Base-by-base conservation (phyloP, 1,139 yeast species). In the Geotrichum macrosporum region DNA sequence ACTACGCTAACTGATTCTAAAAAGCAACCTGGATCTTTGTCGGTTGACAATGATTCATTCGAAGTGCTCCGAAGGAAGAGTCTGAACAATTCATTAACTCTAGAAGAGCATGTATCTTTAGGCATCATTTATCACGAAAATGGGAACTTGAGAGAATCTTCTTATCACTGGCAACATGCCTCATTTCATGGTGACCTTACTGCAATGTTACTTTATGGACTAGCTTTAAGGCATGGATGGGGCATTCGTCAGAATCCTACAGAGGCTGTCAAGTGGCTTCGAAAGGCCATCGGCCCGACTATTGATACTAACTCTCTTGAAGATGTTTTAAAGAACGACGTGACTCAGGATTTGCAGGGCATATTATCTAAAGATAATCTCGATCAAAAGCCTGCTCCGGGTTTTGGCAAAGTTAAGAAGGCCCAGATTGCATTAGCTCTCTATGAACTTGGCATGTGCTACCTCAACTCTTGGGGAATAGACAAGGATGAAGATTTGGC, bases 181-280 rank as follows among this genome's bases (percentile, higher is more conserved):
- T 81, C 86, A 1, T 73, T 71, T 52, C 65, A 67, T 32, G 87
- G 88, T 2, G 74, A 76, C 54, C 72, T 72, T 54, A 78, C 81
- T 37, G 94, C 92, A 1, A 83, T 80, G 83, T 73, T 80, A 41
- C 63, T 82, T 32, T 84, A 84, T 60, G 86, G 89, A 0, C 65
- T 82, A 55, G 83, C 92, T 0, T 65, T 84, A 27, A 70, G 84
- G 48, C 71, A 75, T 48, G 94, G 94, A 1, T 80, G 80, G 65
- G 94, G 94, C 0, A 79, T 81, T 13, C 72, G 77, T 24, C 75
- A 73, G 50, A 81, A 81, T 60, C 75, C 77, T 39, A 59, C 67
- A 12, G 76, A 74, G 47, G 77, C 88, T 1, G 70, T 81, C 37
- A 68, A 71, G 50, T 83, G 88, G 85, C 68, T 85, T 4, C 73